phyloP scores from a whole-genome alignment of 2,329 filamentous ascomycete species.

The Venturia oleaginea region DNA sequence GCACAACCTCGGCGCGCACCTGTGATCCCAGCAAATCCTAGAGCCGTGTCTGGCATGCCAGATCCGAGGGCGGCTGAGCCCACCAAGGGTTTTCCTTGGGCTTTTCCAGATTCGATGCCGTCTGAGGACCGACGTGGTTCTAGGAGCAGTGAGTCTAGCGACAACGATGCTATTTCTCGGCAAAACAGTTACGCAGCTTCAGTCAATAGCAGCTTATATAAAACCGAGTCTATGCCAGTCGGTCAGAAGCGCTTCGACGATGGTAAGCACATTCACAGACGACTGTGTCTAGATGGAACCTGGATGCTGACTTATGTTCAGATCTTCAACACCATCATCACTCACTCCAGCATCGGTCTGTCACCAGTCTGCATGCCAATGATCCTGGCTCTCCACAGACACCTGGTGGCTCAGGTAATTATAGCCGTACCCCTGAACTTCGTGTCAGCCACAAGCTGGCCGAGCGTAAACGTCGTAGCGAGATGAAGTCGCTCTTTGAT shows the following conservation, averaged over 20 bases:
- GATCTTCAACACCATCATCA: conserved; percentile 56
- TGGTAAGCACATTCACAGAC: conserved; percentile 24
- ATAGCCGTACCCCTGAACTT: conserved; percentile 73
- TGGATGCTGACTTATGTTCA: conserved; percentile 17
- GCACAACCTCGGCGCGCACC: conserved; percentile 53
- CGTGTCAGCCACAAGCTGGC: conserved; percentile 78
- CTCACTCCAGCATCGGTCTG: conserved; percentile 63
- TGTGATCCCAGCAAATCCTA: conserved; percentile 59
- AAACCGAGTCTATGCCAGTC: conserved; percentile 61
- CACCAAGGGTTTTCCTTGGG: conserved; percentile 76
- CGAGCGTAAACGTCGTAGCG: conserved; percentile 71
- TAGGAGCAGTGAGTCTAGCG: conserved; percentile 40
- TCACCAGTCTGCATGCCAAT: conserved; percentile 55
- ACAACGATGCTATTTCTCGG: conserved; percentile 52
- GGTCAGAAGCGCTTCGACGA: conserved; percentile 68
- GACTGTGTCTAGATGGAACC: neutral
- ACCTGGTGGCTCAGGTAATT: conserved; percentile 56
- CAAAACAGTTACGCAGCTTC: conserved; percentile 71
- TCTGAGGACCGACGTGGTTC: conserved; percentile 42
- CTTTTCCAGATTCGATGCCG: conserved; percentile 62
- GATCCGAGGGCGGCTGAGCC: conserved; percentile 60
- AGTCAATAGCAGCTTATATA: conserved; percentile 70
- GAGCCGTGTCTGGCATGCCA: conserved; percentile 56
- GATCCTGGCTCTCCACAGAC: conserved; percentile 44
- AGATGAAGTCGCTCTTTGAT: conserved; percentile 85